Evolutionary conservation across 441 rosid genomes (phyloP).

Genomic region (Mallotus repandus): DNA sequence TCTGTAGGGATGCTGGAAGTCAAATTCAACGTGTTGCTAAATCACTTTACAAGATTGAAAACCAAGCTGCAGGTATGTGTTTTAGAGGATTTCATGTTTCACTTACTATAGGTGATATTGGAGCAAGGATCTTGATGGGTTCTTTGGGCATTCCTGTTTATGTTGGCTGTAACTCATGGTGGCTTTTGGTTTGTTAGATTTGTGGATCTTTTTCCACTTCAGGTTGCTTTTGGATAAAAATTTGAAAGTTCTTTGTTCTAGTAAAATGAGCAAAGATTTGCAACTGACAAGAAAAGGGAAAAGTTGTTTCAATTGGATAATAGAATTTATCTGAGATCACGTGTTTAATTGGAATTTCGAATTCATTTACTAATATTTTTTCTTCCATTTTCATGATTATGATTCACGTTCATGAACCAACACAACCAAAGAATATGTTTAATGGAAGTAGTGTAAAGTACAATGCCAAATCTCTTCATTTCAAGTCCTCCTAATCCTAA

Average conservation of each 20-base stretch:
- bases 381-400: not conserved
- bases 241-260: not conserved
- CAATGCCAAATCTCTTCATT: not conserved
- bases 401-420: not conserved
- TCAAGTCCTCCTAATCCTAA: not conserved
- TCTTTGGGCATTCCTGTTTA: not conserved
- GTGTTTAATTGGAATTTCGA: not conserved
- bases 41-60: conserved; percentile 72
- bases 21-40: conserved; percentile 63
- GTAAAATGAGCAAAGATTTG: not conserved
- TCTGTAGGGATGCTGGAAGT: conserved; percentile 66
- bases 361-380: not conserved
- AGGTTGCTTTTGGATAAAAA: not conserved
- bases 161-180: not conserved
- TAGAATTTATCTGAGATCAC: not conserved
- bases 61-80: conserved; percentile 65
- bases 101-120: not conserved
- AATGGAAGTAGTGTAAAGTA: not conserved
- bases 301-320: no score
- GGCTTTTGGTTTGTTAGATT: not conserved
- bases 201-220: conserved; percentile 4
- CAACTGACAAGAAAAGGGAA: not conserved
- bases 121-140: not conserved
- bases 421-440: not conserved
- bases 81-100: conserved; percentile 7